Conservation (phyloP, 257 asterid genomes). For the Mitragyna speciosa region DNA sequence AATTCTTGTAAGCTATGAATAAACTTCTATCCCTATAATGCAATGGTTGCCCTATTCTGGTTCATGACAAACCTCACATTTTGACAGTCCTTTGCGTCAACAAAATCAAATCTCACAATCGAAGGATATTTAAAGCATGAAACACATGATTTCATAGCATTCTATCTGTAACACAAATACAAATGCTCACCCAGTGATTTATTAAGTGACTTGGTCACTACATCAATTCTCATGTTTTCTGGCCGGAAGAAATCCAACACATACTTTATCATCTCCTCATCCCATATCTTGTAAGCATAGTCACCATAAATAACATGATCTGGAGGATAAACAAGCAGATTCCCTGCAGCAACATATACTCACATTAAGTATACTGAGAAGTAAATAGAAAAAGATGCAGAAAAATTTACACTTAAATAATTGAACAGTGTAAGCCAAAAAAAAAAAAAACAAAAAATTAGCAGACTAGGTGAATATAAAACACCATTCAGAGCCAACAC, state of each 20-base stretch:
- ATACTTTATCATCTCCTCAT: conserved; percentile 61
- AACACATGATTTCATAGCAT: neutral
- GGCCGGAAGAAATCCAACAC: conserved; percentile 76
- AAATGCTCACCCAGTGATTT: conserved; percentile 55
- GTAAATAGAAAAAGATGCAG: neutral
- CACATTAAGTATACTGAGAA: neutral
- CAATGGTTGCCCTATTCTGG: neutral
- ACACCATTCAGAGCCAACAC: neutral
- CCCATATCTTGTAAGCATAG: conserved; percentile 89
- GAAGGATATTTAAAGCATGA: conserved; percentile 1
- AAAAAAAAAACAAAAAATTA: neutral
- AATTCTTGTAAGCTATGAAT: neutral
- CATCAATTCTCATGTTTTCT: conserved; percentile 91
- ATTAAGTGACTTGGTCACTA: conserved; percentile 67
- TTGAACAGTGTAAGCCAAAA: neutral
- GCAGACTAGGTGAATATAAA: neutral
- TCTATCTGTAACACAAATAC: neutral
- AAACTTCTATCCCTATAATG: neutral
- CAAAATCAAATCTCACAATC: conserved; percentile 1
- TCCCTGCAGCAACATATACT: conserved; percentile 50
- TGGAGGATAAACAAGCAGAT: conserved; percentile 89
- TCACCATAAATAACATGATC: conserved; percentile 85
- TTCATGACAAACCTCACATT: neutral
- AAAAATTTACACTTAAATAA: neutral
- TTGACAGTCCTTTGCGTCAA: neutral